These are phyloP conservation scores for Mariannaea sp. DNA, from an alignment of 2,329 filamentous ascomycete species.

Conservation along the genomic window DNA sequence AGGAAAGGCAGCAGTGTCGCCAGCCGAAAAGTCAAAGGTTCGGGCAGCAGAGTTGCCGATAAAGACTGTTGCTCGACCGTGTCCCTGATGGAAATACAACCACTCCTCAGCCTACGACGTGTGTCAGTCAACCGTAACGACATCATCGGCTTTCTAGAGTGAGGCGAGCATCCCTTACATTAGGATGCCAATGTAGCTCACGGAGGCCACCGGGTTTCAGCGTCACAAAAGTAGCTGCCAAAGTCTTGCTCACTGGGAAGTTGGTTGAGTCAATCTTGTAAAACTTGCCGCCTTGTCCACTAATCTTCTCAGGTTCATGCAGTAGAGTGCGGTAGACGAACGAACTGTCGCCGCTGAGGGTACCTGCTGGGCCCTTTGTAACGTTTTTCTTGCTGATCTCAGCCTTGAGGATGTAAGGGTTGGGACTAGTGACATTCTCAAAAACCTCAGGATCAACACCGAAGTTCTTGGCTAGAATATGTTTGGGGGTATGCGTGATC, in stretches of 20 bases:
- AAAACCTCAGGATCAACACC: conserved; percentile 65
- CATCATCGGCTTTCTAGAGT: neutral
- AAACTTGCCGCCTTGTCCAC: conserved; percentile 65
- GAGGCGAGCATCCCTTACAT: conserved; percentile 46
- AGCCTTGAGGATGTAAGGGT: conserved; percentile 66
- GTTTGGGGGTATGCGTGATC: conserved; percentile 67
- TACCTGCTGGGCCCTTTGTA: conserved; percentile 46
- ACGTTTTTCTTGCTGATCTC: conserved; percentile 54
- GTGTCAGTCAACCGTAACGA: neutral
- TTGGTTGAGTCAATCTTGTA: conserved; percentile 69
- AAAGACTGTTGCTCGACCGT: conserved; percentile 67
- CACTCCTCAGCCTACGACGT: conserved; percentile 67
- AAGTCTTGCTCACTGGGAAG: conserved; percentile 68
- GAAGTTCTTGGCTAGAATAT: conserved; percentile 71
- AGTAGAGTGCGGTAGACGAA: conserved; percentile 65
- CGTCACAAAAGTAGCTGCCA: conserved; percentile 67
- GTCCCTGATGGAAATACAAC: conserved; percentile 71
- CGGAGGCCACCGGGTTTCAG: conserved; percentile 66
- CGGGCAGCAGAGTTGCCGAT: conserved; percentile 63
- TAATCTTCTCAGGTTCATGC: conserved; percentile 60
- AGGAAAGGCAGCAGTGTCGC: conserved; percentile 72
- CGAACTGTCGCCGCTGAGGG: conserved; percentile 60
- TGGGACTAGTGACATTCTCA: conserved; percentile 58
- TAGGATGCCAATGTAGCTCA: conserved; percentile 74
- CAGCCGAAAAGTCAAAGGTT: conserved; percentile 69